Conservation (phyloP, 352 stramenopile genomes). For the Globisporangium parvum region DNA sequence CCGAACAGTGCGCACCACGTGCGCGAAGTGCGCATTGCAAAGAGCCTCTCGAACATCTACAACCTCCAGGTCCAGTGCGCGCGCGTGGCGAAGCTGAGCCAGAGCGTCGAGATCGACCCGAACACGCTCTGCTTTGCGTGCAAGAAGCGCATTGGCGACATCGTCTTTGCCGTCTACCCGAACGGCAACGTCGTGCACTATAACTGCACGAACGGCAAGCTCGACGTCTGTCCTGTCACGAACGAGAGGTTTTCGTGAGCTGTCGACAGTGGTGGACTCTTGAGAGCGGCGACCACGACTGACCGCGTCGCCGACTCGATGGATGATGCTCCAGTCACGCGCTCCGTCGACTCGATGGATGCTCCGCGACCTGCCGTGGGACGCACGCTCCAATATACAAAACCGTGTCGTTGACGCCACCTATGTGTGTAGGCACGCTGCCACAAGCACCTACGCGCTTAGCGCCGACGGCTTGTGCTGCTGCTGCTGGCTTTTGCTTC, state of each 20-base stretch:
- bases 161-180: slow-evolving; percentile 84
- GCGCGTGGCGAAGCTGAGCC: slow-evolving; percentile 68
- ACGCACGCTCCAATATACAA: not conserved
- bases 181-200: slow-evolving; percentile 86
- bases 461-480: slow-evolving; percentile 3
- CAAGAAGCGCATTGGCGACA: slow-evolving; percentile 85
- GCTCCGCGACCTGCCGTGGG: no score
- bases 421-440: not conserved
- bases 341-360: no score
- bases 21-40: slow-evolving; percentile 70
- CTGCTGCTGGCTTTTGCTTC: slow-evolving; percentile 4
- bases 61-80: slow-evolving; percentile 87
- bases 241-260: slow-evolving; percentile 58
- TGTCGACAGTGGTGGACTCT: not conserved
- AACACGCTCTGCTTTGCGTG: slow-evolving; percentile 75
- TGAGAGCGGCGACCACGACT: not conserved
- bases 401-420: not conserved
- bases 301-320: no score
- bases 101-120: slow-evolving; percentile 78
- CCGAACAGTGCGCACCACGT: slow-evolving; percentile 80
- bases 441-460: not conserved
- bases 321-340: no score
- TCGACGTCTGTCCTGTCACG: slow-evolving; percentile 76
- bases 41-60: slow-evolving; percentile 86
- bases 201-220: slow-evolving; percentile 83